phyloP scores from a whole-genome alignment of 495 filamentous ascomycete genomes.

The Evernia prunastri region DNA sequence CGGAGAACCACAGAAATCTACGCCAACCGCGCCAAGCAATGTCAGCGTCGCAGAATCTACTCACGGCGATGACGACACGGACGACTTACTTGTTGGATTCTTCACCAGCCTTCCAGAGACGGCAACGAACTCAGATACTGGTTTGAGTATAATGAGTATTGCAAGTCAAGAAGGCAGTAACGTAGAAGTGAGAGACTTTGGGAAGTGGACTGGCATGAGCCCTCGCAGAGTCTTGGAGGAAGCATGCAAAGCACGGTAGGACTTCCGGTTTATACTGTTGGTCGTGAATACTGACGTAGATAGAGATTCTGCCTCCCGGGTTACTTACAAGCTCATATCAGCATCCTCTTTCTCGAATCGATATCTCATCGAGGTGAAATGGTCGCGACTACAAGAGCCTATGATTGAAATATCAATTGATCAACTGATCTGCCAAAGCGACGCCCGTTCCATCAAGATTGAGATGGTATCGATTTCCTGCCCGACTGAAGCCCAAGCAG shows the following conservation, averaged over 20 bases:
- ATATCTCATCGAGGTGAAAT: slow-evolving; percentile 64
- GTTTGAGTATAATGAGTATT: slow-evolving; percentile 4
- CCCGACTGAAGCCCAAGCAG: slow-evolving; percentile 70
- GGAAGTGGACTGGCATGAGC: slow-evolving; percentile 63
- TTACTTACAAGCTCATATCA: slow-evolving; percentile 63
- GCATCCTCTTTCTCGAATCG: slow-evolving; percentile 65
- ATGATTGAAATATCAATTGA: slow-evolving; percentile 38
- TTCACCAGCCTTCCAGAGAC: slow-evolving; percentile 20
- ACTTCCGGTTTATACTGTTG: neutral
- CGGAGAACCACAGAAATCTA: neutral
- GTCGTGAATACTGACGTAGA: slow-evolving; percentile 12
- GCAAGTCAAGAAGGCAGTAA: slow-evolving; percentile 26
- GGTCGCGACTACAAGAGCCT: slow-evolving; percentile 70
- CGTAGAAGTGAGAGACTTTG: slow-evolving; percentile 72
- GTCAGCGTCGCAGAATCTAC: neutral
- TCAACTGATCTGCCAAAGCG: slow-evolving; percentile 38
- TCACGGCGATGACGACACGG: slow-evolving; percentile 6
- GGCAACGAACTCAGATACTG: slow-evolving; percentile 3
- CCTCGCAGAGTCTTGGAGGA: slow-evolving; percentile 75
- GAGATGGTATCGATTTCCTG: slow-evolving; percentile 74
- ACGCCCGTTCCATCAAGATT: slow-evolving; percentile 44
- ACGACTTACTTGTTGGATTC: slow-evolving; percentile 20
- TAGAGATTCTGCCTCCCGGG: slow-evolving; percentile 60
- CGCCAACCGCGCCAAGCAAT: neutral
- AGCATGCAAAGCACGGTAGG: slow-evolving; percentile 72